These are phyloP conservation scores for Pleurostoma richardsiae DNA, from an alignment of 2,329 filamentous ascomycete species.

Conservation along the genomic window DNA sequence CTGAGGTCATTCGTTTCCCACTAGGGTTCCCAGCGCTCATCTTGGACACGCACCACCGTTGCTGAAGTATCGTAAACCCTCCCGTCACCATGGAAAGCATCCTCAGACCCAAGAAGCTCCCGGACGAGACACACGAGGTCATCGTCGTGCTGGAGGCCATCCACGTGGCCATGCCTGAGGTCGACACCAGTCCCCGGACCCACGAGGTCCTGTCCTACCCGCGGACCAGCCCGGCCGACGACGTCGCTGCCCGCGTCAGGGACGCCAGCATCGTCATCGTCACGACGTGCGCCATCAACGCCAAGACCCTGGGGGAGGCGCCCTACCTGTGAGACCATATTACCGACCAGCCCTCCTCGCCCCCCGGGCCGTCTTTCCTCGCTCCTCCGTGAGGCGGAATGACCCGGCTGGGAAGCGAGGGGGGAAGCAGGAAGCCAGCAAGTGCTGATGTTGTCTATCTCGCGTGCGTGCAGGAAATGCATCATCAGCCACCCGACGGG, in stretches of 20 bases:
- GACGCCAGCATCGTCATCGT: slow-evolving; percentile 19
- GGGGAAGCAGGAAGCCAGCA: neutral
- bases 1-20: no score
- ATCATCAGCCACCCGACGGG: slow-evolving; percentile 16
- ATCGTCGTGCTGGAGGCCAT: slow-evolving; percentile 7
- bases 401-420: neutral
- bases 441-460: no score
- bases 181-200: slow-evolving; percentile 1
- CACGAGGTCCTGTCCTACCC: slow-evolving; percentile 7
- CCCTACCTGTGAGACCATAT: slow-evolving; percentile 12
- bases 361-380: neutral
- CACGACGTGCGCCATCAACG: slow-evolving; percentile 13
- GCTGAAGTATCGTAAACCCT: no score
- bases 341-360: neutral
- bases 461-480: slow-evolving; percentile 10
- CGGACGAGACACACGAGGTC: slow-evolving; percentile 7
- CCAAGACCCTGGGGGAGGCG: slow-evolving; percentile 10
- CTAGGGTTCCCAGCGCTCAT: no score
- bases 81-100: neutral
- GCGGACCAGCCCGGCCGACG: slow-evolving; percentile 4
- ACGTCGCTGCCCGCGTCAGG: slow-evolving; percentile 11
- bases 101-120: slow-evolving; percentile 2
- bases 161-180: slow-evolving; percentile 6
- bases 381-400: neutral
- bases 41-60: no score